These are phyloP conservation scores for Haplographium delicatum DNA, from an alignment of 495 filamentous ascomycete species.

Conservation along the genomic window DNA sequence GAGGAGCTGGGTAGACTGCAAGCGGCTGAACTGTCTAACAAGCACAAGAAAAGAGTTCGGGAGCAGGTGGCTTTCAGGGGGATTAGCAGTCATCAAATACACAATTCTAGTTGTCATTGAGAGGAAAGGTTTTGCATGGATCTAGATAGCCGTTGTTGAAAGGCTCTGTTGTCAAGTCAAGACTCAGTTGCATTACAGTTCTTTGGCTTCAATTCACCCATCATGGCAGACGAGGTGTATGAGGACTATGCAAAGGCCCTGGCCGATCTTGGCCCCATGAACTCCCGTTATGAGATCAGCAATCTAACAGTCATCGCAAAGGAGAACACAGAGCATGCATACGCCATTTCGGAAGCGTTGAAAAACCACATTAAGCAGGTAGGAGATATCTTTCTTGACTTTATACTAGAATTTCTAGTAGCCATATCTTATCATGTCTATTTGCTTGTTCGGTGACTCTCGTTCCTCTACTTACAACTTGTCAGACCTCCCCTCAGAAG, in stretches of 20 bases:
- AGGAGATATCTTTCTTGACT: conserved; percentile 36
- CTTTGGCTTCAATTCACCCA: too few species aligned
- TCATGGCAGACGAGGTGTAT: conserved; percentile 70
- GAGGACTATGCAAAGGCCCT: conserved; percentile 92
- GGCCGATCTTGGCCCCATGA: conserved; percentile 81
- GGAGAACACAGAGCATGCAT: conserved; percentile 91
- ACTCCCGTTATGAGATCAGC: conserved; percentile 88
- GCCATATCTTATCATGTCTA: conserved; percentile 3
- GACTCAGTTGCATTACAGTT: too few species aligned
- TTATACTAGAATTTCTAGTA: conserved; percentile 16
- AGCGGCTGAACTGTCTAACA: conserved; percentile 12
- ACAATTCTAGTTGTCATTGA: conserved; percentile 26
- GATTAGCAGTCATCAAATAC: conserved; percentile 27
- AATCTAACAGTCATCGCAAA: conserved; percentile 94
- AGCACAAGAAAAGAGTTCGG: conserved; percentile 8
- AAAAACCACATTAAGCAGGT: conserved; percentile 91
- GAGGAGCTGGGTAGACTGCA: conserved; percentile 1
- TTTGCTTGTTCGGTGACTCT: neutral
- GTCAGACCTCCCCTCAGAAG: conserved; percentile 73
- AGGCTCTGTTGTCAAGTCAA: conserved; percentile 11
- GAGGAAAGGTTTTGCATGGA: conserved; percentile 26
- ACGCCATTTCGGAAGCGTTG: conserved; percentile 81
- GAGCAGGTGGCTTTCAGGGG: conserved; percentile 14
- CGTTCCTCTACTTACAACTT: conserved; percentile 23
- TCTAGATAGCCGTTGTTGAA: conserved; percentile 27